A percentile compares a stretch with the other conserved stretches of the same genome.
Evolutionary conservation across 495 filamentous ascomycete genomes (phyloP).

Genomic region (Neurospora tetraspora): DNA sequence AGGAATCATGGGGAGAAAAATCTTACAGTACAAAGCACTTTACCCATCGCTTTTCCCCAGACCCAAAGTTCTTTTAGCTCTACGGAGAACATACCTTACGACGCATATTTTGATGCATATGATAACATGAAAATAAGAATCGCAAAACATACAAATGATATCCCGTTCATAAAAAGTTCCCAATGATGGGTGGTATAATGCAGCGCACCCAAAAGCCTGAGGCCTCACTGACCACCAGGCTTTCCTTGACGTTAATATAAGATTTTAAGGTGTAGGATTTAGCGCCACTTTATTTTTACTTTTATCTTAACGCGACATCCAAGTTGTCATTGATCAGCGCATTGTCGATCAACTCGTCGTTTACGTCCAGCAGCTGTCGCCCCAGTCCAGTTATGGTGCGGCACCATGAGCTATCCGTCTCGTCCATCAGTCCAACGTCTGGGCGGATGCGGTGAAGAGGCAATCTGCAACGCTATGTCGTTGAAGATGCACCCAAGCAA

Average conservation of each 20-base stretch:
- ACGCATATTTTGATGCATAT: no score
- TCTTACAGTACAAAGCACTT: neutral
- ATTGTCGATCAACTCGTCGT: neutral
- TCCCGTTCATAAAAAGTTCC: neutral
- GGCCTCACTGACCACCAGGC: neutral
- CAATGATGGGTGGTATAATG: neutral
- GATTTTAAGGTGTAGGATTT: neutral
- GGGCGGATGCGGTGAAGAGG: neutral
- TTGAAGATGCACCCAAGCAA: neutral
- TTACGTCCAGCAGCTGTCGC: neutral
- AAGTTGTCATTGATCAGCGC: neutral
- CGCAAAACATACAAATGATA: neutral
- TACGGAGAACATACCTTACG: no score
- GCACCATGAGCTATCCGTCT: neutral
- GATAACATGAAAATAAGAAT: no score
- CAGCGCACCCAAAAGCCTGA: neutral
- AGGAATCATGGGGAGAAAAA: neutral
- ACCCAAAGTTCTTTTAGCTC: no score
- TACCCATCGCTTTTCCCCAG: no score
- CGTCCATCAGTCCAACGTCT: neutral
- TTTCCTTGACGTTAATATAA: neutral
- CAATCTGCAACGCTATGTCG: neutral
- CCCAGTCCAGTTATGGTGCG: neutral
- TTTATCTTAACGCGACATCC: neutral
- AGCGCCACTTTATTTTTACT: neutral